Conservation (phyloP, 768 basidiomycete species). For the Russula brevipes region DNA sequence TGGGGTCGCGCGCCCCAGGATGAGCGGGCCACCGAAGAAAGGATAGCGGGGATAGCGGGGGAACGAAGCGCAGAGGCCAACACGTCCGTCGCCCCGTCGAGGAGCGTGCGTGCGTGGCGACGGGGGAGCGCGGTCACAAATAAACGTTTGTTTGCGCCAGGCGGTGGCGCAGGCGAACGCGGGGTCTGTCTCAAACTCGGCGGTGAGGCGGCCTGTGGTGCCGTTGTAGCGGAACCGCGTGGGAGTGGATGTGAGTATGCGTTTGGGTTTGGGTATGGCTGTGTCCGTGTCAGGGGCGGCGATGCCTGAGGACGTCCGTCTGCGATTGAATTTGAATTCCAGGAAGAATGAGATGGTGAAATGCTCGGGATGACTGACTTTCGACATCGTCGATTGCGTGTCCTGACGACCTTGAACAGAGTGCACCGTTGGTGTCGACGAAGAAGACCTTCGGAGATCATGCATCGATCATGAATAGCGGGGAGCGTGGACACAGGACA, state of each 20-base stretch:
- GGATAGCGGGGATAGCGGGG: conserved; percentile 41
- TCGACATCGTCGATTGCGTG: conserved; percentile 81
- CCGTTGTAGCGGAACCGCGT: conserved; percentile 55
- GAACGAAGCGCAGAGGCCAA: conserved; percentile 54
- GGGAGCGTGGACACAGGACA: background rate
- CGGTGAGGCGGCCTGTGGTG: conserved; percentile 49
- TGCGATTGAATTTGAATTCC: conserved; percentile 27
- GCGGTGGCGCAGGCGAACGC: conserved; percentile 43
- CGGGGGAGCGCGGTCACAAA: conserved; percentile 62
- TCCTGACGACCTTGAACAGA: conserved; percentile 74
- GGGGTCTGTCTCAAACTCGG: conserved; percentile 60
- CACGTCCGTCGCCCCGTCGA: conserved; percentile 67
- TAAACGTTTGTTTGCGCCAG: conserved; percentile 57
- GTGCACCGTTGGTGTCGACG: conserved; percentile 67
- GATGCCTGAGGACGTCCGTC: conserved; percentile 70
- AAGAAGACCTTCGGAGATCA: conserved; percentile 68
- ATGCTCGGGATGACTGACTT: conserved; percentile 38
- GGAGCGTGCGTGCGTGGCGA: conserved; percentile 59
- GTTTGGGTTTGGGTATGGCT: conserved; percentile 63
- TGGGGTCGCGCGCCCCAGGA: conserved; percentile 13
- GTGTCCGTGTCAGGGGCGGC: conserved; percentile 56
- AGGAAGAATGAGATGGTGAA: too few relatives aligned
- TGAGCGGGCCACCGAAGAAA: conserved; percentile 34
- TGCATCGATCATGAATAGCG: background rate
- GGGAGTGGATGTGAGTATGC: conserved; percentile 70